Base-by-base conservation (phyloP, 73 alveolate species). In the Paramecium tetraurelia region DNA sequence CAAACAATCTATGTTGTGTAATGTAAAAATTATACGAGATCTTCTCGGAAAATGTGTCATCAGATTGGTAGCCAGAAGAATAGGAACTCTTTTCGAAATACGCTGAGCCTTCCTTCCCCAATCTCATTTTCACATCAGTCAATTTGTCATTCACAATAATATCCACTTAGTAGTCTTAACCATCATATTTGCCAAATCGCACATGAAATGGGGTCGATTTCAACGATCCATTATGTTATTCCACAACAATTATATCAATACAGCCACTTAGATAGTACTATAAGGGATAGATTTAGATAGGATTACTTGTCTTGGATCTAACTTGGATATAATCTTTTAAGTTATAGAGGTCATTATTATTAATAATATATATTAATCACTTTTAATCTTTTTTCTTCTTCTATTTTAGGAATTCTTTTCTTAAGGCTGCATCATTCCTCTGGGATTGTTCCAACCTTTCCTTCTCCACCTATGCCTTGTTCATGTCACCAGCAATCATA, bases 71-170 rank as follows among this genome's bases (percentile, higher is more conserved):
- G 22, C 59, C 86, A 50, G 92, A 85, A 1, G 87, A 9, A 31
- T 3, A n/a, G 21, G 69, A 5, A 53, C 59, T 93, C 35, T 36
- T 89, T 14, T 94, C 94, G 86, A 98, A 96, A 94, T 92, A 97
- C 5, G 98, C 99, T 59, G 92, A 97, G 18, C 99, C 99, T 69
- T 97, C 96, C 29, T 95, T 92, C 18, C 98, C 98, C 70, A 98
- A 92, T 68, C 95, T 94, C 99, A 98, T 98, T 29, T 93, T 95
- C 87, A 96, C 85, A 50, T 95, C 96, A 3, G 97, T 92, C 12
- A 46, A 93, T 20, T 93, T 80, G 16, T 95, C 99, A 93, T 98
- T 98, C 40, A 97, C 97, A 53, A 93, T 85, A 36, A 98, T 92
- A 1, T 86, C 80, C 21, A 93, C 89, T 85, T 24, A 85, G 20